phyloP scores from a whole-genome alignment of 1,284 basidiomycete species.

The Microstroma glucosiphilum region DNA sequence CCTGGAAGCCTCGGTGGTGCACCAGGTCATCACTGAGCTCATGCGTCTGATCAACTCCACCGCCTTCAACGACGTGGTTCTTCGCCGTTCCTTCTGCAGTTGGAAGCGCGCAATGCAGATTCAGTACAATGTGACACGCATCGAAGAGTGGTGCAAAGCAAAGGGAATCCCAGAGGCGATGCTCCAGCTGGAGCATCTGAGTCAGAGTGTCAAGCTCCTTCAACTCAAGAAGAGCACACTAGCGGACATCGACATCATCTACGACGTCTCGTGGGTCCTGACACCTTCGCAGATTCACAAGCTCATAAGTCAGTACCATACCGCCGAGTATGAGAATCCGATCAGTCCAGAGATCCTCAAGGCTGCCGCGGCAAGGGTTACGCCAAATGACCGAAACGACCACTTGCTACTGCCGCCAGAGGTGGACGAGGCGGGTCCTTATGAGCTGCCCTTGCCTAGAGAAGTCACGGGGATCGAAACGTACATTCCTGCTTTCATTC shows the following conservation, averaged over 20 bases:
- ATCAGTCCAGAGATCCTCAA: constrained; percentile 51
- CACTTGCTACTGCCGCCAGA: constrained; percentile 48
- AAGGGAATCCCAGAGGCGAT: constrained; percentile 96
- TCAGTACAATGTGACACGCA: constrained; percentile 58
- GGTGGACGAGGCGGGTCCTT: constrained; percentile 50
- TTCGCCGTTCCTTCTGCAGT: constrained; percentile 97
- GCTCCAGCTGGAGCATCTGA: constrained; percentile 93
- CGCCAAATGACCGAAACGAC: constrained; percentile 50
- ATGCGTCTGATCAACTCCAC: constrained; percentile 94
- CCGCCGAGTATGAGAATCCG: constrained; percentile 80
- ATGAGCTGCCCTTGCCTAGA: constrained; percentile 46
- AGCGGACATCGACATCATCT: constrained; percentile 87
- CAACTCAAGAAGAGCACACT: constrained; percentile 86
- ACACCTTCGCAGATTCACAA: constrained; percentile 99
- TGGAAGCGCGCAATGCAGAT: constrained; percentile 77
- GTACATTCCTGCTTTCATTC: constrained; percentile 48
- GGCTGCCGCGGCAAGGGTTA: constrained; percentile 47
- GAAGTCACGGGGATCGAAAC: constrained; percentile 51
- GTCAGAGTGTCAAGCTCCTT: constrained; percentile 97
- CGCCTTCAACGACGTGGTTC: constrained; percentile 95
- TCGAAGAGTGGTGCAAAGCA: constrained; percentile 69
- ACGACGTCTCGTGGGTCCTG: constrained; percentile 98
- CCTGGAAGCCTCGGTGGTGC: constrained; percentile 94
- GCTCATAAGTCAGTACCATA: constrained; percentile 96
- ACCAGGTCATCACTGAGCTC: constrained; percentile 92